These are phyloP conservation scores for Homolaphlyctis polyrhiza DNA, from an alignment of 371 early-diverging fungal genomes.

Conservation along the genomic window DNA sequence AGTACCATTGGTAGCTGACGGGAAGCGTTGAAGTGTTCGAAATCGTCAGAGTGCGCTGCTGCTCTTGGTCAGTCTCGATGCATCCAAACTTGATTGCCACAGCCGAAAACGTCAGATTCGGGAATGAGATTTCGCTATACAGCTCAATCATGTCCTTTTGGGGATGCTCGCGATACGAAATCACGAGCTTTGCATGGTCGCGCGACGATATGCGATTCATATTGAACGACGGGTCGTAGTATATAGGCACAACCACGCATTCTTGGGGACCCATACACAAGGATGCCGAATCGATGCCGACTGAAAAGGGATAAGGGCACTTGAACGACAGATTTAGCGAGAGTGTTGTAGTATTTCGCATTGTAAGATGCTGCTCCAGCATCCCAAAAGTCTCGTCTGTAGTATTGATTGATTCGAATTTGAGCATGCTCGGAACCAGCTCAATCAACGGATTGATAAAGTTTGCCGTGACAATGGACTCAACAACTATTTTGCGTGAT, in stretches of 20 bases:
- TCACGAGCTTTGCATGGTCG: conserved; percentile 34
- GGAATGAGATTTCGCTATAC: conserved; percentile 37
- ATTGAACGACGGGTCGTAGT: conserved; percentile 36
- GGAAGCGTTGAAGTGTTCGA: conserved; percentile 38
- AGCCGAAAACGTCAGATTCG: conserved; percentile 37
- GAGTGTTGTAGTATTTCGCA: conserved; percentile 41
- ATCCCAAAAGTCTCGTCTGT: conserved; percentile 28
- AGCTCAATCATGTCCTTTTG: conserved; percentile 46
- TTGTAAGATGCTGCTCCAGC: conserved; percentile 24
- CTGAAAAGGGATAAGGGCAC: conserved; percentile 33
- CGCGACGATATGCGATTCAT: conserved; percentile 32
- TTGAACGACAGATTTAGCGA: conserved; percentile 33
- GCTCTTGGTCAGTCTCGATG: conserved; percentile 36
- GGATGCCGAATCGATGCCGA: conserved; percentile 10
- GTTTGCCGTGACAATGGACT: conserved; percentile 32
- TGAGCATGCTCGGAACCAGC: conserved; percentile 24
- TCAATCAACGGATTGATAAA: conserved; percentile 46
- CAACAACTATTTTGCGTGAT: conserved; percentile 26
- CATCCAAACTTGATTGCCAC: conserved; percentile 38
- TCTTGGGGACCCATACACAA: conserved; percentile 30
- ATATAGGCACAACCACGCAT: conserved; percentile 17
- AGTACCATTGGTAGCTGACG: conserved; percentile 41
- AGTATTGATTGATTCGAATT: conserved; percentile 34
- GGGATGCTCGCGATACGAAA: conserved; percentile 48
- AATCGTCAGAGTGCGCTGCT: conserved; percentile 25